A percentile compares a stretch with the other conserved stretches of the same genome.
Evolutionary conservation across 78 protist species (phyloP).

Genomic region (Dictyostelium capitatum): DNA sequence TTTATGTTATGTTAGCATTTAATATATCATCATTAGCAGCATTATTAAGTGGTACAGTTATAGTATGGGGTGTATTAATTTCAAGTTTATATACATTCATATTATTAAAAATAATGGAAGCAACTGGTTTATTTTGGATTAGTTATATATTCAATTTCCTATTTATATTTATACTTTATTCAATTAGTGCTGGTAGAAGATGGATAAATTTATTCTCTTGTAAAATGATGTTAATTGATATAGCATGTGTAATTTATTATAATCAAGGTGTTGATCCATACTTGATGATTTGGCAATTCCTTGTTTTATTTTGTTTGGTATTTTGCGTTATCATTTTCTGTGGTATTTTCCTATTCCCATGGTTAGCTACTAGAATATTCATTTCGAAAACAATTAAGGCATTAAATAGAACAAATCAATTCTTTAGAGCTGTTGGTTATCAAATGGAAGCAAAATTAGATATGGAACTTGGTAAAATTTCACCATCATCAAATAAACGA

Average conservation of each 20-base stretch:
- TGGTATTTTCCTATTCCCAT: constrained; percentile 24
- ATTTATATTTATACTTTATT: not conserved
- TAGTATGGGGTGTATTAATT: not conserved
- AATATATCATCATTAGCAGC: constrained; percentile 32
- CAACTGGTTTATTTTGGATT: constrained; percentile 6
- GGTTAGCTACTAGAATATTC: constrained; percentile 27
- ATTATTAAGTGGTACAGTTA: not conserved
- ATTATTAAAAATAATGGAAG: not conserved
- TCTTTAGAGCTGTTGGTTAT: constrained; percentile 53
- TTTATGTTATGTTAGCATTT: constrained; percentile 9
- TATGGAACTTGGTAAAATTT: not conserved
- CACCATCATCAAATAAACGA: not conserved
- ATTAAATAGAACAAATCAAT: constrained; percentile 5
- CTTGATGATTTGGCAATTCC: not conserved
- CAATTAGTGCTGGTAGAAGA: not conserved
- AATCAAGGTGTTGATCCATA: not conserved
- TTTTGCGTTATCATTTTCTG: not conserved
- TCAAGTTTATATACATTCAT: not conserved
- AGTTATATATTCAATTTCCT: constrained; percentile 4
- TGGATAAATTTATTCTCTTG: constrained; percentile 30
- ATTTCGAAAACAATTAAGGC: constrained; percentile 19
- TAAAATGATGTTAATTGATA: constrained; percentile 41
- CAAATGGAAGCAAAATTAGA: constrained; percentile 38
- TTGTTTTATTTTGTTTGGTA: not conserved
- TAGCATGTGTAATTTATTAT: constrained; percentile 12